Evolutionary conservation across 23 red algal species (phyloP), one percentile per base, ranked within the genome.

Genomic region (Gracilariopsis chorda): DNA sequence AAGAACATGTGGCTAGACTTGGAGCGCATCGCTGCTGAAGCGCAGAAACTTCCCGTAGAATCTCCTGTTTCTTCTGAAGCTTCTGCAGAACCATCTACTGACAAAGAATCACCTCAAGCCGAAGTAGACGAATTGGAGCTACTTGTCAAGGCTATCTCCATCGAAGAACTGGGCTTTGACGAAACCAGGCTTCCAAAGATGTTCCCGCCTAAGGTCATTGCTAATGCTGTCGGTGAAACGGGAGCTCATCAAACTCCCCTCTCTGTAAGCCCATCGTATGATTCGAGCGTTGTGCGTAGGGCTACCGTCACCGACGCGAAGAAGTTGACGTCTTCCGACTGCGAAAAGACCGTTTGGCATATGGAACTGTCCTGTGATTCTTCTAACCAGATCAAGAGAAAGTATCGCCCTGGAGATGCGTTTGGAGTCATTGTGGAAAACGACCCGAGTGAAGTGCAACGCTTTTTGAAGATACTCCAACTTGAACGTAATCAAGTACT

Each of bases 401-500:
- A 48, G 0, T 89, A 89, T 68, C 68, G 85, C 44, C 93, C 97
- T 10, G 97, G 97, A 13, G 97, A 95, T 45, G 93, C 97, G 37
- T 84, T 99, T 76, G 93, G 91, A 30, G 86, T 99, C n/a, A 64
- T 96, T 28, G 86, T 90, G 7, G 80, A 92, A 23, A 99, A 99
- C 86, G 52, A 88, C 37, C 70, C 83, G 35, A 81, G 55, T 24
- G 78, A 94, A 43, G 93, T 96, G n/a, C 42, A 90, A 4, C 48
- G 74, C 47, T 87, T 98, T 59, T 62, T 98, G 4, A 68, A 85
- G 44, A 61, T 55, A 7, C 48, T 93, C 33, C 37, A 43, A 25
- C 82, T 78, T 23, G 86, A 63, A 28, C 57, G 89, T 40, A 67
- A 72, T 43, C 49, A 94, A 46, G 4, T 79, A 4, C 45, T 98